These are phyloP conservation scores for Phaeosphaeria sp. DNA, from an alignment of 2,329 filamentous ascomycete species.

Conservation along the genomic window DNA sequence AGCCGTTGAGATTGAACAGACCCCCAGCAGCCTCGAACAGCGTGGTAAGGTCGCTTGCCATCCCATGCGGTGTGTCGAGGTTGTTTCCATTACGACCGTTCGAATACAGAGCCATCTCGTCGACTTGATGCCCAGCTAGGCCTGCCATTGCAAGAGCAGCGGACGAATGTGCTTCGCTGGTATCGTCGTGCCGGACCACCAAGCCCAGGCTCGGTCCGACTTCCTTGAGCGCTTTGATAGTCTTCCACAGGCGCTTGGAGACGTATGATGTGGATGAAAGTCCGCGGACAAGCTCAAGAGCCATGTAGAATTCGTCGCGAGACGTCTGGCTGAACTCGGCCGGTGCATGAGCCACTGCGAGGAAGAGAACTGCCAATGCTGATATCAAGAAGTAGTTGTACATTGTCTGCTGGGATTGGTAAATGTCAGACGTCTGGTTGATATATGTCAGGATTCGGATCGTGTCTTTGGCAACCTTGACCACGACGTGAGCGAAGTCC, in stretches of 20 bases:
- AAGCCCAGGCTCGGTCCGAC: conserved; percentile 74
- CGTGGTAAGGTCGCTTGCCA: conserved; percentile 69
- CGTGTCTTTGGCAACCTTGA: conserved; percentile 78
- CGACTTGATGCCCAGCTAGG: conserved; percentile 67
- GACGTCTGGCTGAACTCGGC: conserved; percentile 72
- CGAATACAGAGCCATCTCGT: conserved; percentile 61
- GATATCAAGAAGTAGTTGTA: conserved; percentile 83
- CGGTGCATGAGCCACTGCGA: conserved; percentile 78
- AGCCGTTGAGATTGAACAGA: conserved; percentile 38
- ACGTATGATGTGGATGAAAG: conserved; percentile 75
- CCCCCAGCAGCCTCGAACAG: conserved; percentile 69
- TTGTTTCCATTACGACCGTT: conserved; percentile 42
- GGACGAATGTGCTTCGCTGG: conserved; percentile 64
- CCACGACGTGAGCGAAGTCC: conserved; percentile 73
- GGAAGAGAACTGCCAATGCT: conserved; percentile 76
- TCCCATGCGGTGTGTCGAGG: conserved; percentile 62
- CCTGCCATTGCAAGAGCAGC: conserved; percentile 72
- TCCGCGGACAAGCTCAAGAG: conserved; percentile 75
- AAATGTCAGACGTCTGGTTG: conserved; percentile 75
- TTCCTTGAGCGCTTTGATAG: conserved; percentile 73
- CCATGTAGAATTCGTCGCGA: conserved; percentile 80
- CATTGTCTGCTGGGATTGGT: conserved; percentile 74
- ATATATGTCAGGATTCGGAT: conserved; percentile 74
- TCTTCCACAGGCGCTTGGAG: conserved; percentile 75
- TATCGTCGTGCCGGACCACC: conserved; percentile 51